Percentiles rank a stretch among this genome's conserved stretches.
Conservation (phyloP, 345 rosid genomes). For the Citrus trifoliata region DNA sequence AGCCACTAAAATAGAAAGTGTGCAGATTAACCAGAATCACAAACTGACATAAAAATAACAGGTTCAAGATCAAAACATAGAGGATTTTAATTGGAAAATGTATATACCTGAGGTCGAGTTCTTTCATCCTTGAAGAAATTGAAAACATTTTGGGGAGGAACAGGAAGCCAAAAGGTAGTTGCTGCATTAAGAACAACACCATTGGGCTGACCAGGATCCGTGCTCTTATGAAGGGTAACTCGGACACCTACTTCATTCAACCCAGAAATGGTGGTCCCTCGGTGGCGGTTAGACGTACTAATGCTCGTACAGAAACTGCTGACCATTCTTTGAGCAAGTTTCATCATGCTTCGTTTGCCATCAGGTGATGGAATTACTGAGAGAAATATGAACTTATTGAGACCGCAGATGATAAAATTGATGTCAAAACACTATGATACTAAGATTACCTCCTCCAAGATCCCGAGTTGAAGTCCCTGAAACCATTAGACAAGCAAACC, state of each 20-base stretch:
- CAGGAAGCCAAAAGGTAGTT: slow-evolving; percentile 89
- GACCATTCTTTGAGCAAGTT: slow-evolving; percentile 90
- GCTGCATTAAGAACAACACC: slow-evolving; percentile 92
- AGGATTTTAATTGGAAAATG: neutral
- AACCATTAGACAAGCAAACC: slow-evolving; percentile 74
- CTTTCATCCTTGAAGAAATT: slow-evolving; percentile 89
- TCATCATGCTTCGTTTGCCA: slow-evolving; percentile 96
- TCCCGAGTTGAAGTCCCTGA: slow-evolving; percentile 64
- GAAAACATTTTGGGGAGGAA: slow-evolving; percentile 70
- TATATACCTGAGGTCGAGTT: slow-evolving; percentile 76
- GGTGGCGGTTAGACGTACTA: slow-evolving; percentile 69
- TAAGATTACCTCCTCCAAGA: slow-evolving; percentile 65
- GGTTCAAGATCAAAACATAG: neutral
- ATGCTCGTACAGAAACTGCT: slow-evolving; percentile 77
- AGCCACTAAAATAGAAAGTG: slow-evolving; percentile 6
- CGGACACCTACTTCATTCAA: slow-evolving; percentile 70
- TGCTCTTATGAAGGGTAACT: slow-evolving; percentile 73
- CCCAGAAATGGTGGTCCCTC: slow-evolving; percentile 66
- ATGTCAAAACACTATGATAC: neutral
- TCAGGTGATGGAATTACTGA: slow-evolving; percentile 80
- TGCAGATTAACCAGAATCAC: neutral
- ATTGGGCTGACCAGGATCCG: slow-evolving; percentile 73
- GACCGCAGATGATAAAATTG: neutral
- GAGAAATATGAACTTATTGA: slow-evolving; percentile 10
- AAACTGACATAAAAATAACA: neutral